phyloP scores from a whole-genome alignment of 345 rosid species.

The Cardamine chenopodiifolia region DNA sequence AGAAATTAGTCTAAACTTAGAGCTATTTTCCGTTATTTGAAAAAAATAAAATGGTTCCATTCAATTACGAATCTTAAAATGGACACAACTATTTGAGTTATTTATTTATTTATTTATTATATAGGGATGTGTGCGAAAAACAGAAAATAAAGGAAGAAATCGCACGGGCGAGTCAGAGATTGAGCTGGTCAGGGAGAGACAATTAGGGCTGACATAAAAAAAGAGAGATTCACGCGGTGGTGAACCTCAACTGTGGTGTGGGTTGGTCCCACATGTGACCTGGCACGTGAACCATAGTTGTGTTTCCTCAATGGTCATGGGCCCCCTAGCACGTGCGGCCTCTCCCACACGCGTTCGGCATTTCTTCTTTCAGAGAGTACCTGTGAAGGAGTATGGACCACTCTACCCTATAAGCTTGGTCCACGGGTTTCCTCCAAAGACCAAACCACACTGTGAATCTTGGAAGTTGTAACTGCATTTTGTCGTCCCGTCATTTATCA shows the following conservation, averaged over 20 bases:
- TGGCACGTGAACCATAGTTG: constrained; percentile 39
- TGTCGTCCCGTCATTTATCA: constrained; percentile 39
- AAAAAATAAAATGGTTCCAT: not conserved
- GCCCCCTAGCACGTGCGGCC: constrained; percentile 42
- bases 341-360: constrained; percentile 44
- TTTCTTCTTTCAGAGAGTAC: constrained; percentile 17
- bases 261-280: constrained; percentile 41
- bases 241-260: constrained; percentile 4
- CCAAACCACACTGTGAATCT: constrained; percentile 32
- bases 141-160: constrained; percentile 29
- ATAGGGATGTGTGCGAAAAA: constrained; percentile 30
- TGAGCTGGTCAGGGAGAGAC: constrained; percentile 41
- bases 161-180: constrained; percentile 47
- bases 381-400: constrained; percentile 25
- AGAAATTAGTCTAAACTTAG: not conserved
- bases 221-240: constrained; percentile 37
- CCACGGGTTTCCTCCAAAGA: constrained; percentile 39
- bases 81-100: constrained; percentile 15
- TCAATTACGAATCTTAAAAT: not conserved
- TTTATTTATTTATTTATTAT: no score
- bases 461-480: constrained; percentile 8
- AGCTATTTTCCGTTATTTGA: not conserved
- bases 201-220: constrained; percentile 37
- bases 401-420: constrained; percentile 23
- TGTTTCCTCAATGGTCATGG: constrained; percentile 27